phyloP scores from a whole-genome alignment of 352 stramenopile genomes.

The Phytophthora pseudosyringae region DNA sequence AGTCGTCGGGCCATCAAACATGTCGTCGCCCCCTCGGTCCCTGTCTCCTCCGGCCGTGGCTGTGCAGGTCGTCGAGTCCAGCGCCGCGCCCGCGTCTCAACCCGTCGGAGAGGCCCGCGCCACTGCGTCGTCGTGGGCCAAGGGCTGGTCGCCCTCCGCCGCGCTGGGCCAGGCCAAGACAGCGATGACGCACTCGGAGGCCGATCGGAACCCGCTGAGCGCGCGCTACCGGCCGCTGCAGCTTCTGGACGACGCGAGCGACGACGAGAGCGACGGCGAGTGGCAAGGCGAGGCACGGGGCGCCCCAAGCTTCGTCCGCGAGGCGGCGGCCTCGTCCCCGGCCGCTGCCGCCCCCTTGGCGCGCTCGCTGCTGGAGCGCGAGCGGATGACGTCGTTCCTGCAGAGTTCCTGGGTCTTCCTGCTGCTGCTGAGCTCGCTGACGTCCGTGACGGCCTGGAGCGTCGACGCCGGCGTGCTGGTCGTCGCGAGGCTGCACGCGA shows the following conservation, averaged over 20 bases:
- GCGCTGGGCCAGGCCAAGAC: conserved; percentile 21
- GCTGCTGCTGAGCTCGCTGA: conserved; percentile 58
- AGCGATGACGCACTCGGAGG: conserved; percentile 27
- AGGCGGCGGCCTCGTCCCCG: conserved; percentile 7
- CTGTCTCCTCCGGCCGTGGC: conserved; percentile 5
- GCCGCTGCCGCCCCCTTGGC: conserved; percentile 37
- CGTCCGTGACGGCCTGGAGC: conserved; percentile 69
- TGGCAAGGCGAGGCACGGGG: conserved; percentile 31
- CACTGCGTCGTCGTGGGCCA: conserved; percentile 23
- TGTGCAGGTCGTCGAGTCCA: conserved; percentile 11
- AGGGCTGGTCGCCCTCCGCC: conserved; percentile 22
- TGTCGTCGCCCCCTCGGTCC: no score
- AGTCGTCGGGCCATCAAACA: no score
- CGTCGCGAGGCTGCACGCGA: conserved; percentile 42
- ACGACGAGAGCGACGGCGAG: conserved; percentile 36
- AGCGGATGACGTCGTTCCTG: conserved; percentile 65
- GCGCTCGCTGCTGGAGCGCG: conserved; percentile 49
- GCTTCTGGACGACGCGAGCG: conserved; percentile 34
- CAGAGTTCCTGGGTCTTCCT: conserved; percentile 83
- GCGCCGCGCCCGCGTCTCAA: neutral
- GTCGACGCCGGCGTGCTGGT: conserved; percentile 67
- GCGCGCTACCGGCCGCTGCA: conserved; percentile 38
- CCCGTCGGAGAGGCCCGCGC: neutral
- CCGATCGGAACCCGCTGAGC: conserved; percentile 9
- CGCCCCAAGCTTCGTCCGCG: conserved; percentile 7